A percentile compares a stretch with the other conserved stretches of the same genome.
Evolutionary conservation across 371 early-diverging fungal genomes (phyloP).

Genomic region (Mortierella polycephala): DNA sequence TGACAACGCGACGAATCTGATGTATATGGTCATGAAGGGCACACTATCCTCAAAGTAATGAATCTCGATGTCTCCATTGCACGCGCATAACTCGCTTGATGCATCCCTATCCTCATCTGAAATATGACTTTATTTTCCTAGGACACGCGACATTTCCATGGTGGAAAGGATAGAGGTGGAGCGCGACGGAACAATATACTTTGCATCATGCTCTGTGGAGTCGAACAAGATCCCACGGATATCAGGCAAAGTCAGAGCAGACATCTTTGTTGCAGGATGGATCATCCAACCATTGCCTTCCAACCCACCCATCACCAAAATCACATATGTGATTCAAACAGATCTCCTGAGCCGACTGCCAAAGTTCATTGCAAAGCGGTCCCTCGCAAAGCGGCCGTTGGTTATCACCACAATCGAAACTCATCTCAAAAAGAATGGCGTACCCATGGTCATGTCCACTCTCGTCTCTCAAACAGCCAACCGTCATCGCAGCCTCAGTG

Average conservation of each 20-base stretch:
- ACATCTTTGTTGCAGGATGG: conserved; percentile 74
- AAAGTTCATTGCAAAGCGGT: conserved; percentile 68
- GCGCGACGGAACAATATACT: conserved; percentile 68
- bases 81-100: neutral
- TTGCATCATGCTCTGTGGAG: conserved; percentile 73
- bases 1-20: conserved; percentile 53
- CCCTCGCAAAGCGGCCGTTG: conserved; percentile 71
- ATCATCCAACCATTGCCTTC: conserved; percentile 65
- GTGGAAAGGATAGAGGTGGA: conserved; percentile 73
- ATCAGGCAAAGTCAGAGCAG: conserved; percentile 64
- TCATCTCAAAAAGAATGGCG: conserved; percentile 71
- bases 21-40: conserved; percentile 57
- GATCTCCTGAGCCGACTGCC: conserved; percentile 70
- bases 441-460: conserved; percentile 52
- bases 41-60: conserved; percentile 53
- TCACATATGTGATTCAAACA: conserved; percentile 66
- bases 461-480: conserved; percentile 35
- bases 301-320: conserved; percentile 67
- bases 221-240: conserved; percentile 68
- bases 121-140: conserved; percentile 16
- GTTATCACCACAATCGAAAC: conserved; percentile 68
- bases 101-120: neutral
- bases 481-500: conserved; percentile 51
- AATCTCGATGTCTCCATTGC: neutral
- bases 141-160: conserved; percentile 68